Evolutionary conservation across 768 basidiomycete species (phyloP), one percentile per base, ranked within the genome.

Genomic region (Leucocoprinus leucothites): DNA sequence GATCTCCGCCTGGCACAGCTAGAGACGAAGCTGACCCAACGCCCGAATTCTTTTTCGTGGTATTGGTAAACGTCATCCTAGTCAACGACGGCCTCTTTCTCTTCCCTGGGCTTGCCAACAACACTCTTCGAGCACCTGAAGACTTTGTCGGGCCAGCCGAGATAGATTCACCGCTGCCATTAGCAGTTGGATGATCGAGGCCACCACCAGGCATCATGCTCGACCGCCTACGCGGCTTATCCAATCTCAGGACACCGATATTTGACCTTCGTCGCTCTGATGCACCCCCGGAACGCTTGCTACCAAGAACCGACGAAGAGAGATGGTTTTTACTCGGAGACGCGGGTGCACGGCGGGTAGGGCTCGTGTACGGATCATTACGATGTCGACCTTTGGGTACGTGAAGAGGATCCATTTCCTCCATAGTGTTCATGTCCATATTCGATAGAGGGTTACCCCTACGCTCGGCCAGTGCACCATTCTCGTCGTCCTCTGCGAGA

Each of bases 401-500:
- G 40, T 73, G 69, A 21, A 77, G 60, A 22, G 64, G 63, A 35
- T 62, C 62, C 26, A 72, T 61, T 65, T 74, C 57, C 19, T 72
- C 71, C 61, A 55, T 63, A 19, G 64, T 66, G 62, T 89, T 89
- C 69, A 87, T 73, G 61, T 77, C 87, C 62, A 85, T 82, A 60
- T 91, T 85, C n/a, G 80, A 77, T 44, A 92, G 71, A 14, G 84
- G 83, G 48, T 70, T 65, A 28, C 58, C 58, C 21, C 67, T 71
- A 41, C 67, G 64, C 31, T 72, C 71, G 11, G 73, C 70, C 9
- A 19, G 9, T 51, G 63, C 66, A 24, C 61, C 64, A 36, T 61
- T 78, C 64, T 92, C 91, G 56, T 91, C 87, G 49, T 82, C 84
- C 70, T 93, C 91, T 40, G 78, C 79, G 28, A 94, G 74, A 62